phyloP scores from a whole-genome alignment of 192 early-diverging fungal species.

The Dimargaris verticillata region DNA sequence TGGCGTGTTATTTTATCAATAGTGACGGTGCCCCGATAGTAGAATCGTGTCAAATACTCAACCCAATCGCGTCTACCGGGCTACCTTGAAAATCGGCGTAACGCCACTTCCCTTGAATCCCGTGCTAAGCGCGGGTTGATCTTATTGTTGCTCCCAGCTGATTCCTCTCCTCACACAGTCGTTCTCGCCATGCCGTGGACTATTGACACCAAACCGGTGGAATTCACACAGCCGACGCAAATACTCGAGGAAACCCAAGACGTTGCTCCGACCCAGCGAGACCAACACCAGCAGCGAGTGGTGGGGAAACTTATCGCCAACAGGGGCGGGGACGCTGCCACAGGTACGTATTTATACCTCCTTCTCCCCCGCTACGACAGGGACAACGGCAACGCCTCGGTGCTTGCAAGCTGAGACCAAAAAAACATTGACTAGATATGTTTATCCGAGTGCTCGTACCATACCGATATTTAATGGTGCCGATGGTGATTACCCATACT shows the following conservation, averaged over 20 bases:
- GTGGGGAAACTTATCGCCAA: slow-evolving; percentile 32
- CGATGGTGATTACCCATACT: background rate
- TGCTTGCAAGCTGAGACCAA: background rate
- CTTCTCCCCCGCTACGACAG: background rate
- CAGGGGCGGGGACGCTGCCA: slow-evolving; percentile 12
- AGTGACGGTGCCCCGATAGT: too few relatives aligned
- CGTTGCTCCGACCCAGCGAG: slow-evolving; percentile 14
- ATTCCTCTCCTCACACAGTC: too few relatives aligned
- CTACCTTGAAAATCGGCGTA: too few relatives aligned
- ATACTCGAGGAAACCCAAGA: slow-evolving; percentile 25
- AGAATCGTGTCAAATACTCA: too few relatives aligned
- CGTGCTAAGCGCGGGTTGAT: too few relatives aligned
- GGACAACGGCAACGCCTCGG: background rate
- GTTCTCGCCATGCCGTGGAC: slow-evolving; percentile 10
- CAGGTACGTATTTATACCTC: background rate
- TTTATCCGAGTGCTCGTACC: background rate
- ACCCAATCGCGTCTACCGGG: too few relatives aligned
- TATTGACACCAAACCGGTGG: slow-evolving; percentile 10
- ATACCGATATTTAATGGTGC: background rate
- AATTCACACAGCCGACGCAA: slow-evolving; percentile 34
- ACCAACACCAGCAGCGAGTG: slow-evolving; percentile 15
- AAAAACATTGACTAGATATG: background rate
- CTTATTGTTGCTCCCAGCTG: too few relatives aligned
- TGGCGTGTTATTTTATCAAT: too few relatives aligned
- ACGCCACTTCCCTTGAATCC: too few relatives aligned